Evolutionary conservation across 2,329 filamentous ascomycete genomes (phyloP), one percentile per base, ranked within the genome.

Genomic region (Pseudogymnoascus sp.): DNA sequence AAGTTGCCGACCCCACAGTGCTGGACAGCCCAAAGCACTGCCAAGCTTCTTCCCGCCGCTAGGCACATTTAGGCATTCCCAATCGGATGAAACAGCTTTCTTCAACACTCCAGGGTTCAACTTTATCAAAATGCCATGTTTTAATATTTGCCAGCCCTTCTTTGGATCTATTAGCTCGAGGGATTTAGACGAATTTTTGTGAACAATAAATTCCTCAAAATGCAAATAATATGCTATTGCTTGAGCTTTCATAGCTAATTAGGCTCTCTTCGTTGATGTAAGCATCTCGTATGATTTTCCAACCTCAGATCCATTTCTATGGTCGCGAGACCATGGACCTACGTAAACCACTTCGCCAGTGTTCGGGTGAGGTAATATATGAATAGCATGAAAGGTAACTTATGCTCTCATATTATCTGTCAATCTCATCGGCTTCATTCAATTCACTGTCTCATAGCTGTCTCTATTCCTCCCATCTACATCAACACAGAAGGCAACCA

Each of bases 11-110:
- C 47, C 47, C 47, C 47, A 54, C 47, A 54, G 11, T 54, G 6
- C 41, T 28, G 22, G n/a, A 22, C 41, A 47, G 28, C 41, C 41
- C 25, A 54, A 30, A 54, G 47, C 8, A 33, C 47, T 4, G 47
- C 47, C 47, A 54, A 54, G 47, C 47, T 33, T 28, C 47, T 54
- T 54, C 47, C 47, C 47, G 47, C 47, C 47, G 47, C 47, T 54
- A 54, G 47, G 33, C 47, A 54, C 28, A 33, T 54, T 54, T 54
- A 54, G 47, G 28, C 28, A 33, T 33, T 54, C 47, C 47, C 43
- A 16, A 50, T 54, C 47, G 12, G 47, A 54, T 54, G 47, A 54
- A 54, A 54, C 47, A 54, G 47, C 47, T 33, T 54, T 54, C 43
- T 18, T 54, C 28, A 54, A 20, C 28, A 12, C 25, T 7, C 47